Evolutionary conservation across 75 land plant genomes (phyloP), one percentile per base, ranked within the genome.

Genomic region (Azolla pinnata): DNA sequence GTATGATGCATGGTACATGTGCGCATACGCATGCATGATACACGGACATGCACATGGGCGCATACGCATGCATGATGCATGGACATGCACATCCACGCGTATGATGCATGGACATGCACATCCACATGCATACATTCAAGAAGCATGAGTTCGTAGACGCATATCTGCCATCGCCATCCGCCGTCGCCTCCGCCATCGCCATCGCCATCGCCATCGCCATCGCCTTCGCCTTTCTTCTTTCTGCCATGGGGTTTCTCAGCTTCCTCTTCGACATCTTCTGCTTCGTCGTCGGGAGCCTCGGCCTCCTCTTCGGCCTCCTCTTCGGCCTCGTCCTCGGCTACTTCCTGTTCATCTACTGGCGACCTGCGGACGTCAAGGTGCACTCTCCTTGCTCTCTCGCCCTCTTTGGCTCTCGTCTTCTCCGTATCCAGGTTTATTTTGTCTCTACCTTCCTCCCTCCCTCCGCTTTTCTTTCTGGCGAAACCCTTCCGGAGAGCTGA

Each of bases 271-370:
- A 88, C 21, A 58, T 91, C 61, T 5, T 82, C 33, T 67, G 81
- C 59, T 71, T 69, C 63, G 28, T 84, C 1, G 48, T 84, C 62
- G 88, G 86, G 7, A 23, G 82, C 47, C 25, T 88, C 48, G 97
- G 97, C 26, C 80, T 87, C 57, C 83, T 77, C 33, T 60, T 95
- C 52, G 97, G 97, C 23, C 30, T 91, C 44, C 59, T 63, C 16
- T 0, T 82, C 23, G 95, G 97, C 2, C 55, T 88, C 31, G 40
- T 84, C 21, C 67, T 76, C 10, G 95, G 97, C 0, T 91, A 84
- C 61, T 91, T 84, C 78, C 35, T 91, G 56, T 91, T 84, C 76
- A 70, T 91, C 31, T 81, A 83, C 52, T 72, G 70, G 45, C 54
- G 71, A 56, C 68, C 84, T 18, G 59, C 57, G 20, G 80, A 76